phyloP scores from a whole-genome alignment of 2,329 filamentous ascomycete genomes.

The Cadophora malorum region DNA sequence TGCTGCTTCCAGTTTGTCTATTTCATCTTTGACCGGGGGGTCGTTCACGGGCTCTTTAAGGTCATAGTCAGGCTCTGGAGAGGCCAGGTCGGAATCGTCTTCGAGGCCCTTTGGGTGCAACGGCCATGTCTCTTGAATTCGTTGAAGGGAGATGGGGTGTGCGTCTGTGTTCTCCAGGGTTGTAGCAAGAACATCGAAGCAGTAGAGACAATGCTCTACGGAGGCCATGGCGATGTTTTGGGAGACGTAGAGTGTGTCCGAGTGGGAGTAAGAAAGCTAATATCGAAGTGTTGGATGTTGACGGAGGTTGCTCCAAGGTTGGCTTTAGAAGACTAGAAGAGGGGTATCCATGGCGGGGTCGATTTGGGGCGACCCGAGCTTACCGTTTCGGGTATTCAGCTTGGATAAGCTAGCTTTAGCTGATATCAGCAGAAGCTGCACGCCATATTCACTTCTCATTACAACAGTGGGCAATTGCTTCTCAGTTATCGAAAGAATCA shows the following conservation, averaged over 20 bases:
- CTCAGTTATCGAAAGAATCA: too few species aligned
- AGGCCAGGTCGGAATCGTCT: constrained; percentile 40
- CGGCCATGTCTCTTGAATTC: constrained; percentile 71
- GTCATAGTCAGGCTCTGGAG: constrained; percentile 11
- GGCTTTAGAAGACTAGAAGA: not conserved
- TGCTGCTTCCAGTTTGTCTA: not conserved
- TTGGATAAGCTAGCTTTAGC: not conserved
- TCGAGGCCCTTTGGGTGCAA: constrained; percentile 48
- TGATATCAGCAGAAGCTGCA: not conserved
- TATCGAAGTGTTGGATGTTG: not conserved
- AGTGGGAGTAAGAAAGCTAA: not conserved
- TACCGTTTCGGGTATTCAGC: not conserved
- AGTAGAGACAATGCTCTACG: constrained; percentile 85
- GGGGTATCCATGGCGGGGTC: constrained; percentile 18
- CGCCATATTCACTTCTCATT: not conserved
- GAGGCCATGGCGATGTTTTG: constrained; percentile 71
- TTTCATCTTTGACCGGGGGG: not conserved
- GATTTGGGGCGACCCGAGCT: not conserved
- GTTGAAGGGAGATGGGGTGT: constrained; percentile 66
- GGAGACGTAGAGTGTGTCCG: not conserved
- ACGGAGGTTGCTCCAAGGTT: not conserved
- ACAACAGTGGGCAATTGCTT: too few species aligned
- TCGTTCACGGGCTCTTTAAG: not conserved
- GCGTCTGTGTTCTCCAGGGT: constrained; percentile 69
- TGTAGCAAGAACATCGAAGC: constrained; percentile 86